Conservation (phyloP, 257 asterid genomes). For the Nicotiana attenuata region DNA sequence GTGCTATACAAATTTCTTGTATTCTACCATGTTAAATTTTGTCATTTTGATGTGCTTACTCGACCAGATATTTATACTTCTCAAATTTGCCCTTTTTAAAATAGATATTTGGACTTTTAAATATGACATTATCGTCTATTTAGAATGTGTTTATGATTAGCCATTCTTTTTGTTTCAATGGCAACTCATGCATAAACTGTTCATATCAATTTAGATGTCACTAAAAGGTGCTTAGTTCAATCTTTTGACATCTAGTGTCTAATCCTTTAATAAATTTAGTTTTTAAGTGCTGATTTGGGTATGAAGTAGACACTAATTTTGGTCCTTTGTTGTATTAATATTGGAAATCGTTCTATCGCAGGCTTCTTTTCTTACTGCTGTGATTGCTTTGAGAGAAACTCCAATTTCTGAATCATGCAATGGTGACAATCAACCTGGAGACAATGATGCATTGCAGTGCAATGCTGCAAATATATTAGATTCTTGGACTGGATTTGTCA, state of each 20-base stretch:
- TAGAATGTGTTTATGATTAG: neutral
- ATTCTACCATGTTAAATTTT: neutral
- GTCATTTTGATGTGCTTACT: neutral
- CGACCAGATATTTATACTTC: no score
- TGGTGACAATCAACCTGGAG: no score
- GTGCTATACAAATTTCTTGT: neutral
- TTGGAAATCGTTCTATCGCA: slow-evolving; percentile 19
- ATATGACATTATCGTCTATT: no score
- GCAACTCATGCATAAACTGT: neutral
- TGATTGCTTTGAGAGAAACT: slow-evolving; percentile 39
- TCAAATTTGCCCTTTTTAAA: no score
- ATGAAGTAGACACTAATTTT: neutral
- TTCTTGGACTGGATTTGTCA: no score
- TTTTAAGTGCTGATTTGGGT: neutral
- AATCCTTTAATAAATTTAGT: neutral
- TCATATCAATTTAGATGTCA: neutral
- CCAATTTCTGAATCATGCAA: slow-evolving; percentile 14
- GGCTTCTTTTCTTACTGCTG: slow-evolving; percentile 77
- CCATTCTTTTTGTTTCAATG: neutral
- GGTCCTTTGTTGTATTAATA: neutral
- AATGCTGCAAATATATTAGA: no score
- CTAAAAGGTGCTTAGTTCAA: neutral
- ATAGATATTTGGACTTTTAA: no score
- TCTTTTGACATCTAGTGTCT: neutral
- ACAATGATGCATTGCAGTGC: no score